phyloP scores from a whole-genome alignment of 2,329 filamentous ascomycete species.

The Sporothrix inflata region DNA sequence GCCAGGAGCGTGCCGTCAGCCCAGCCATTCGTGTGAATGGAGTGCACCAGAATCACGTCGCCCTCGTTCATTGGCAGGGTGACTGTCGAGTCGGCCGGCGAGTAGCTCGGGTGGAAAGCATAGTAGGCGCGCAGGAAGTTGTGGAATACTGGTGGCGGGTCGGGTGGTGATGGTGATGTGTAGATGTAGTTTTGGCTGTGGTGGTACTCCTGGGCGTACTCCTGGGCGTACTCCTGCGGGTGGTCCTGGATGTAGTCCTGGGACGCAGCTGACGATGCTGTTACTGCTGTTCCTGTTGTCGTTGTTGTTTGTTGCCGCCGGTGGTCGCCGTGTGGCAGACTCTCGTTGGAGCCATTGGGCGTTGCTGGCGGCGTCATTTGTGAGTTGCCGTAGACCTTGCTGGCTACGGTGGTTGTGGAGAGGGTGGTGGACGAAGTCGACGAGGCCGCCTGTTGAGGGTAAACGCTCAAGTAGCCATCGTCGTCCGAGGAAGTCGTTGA shows the following conservation, averaged over 20 bases:
- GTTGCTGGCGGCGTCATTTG: slow-evolving; percentile 80
- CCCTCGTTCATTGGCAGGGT: slow-evolving; percentile 87
- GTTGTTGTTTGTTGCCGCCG: slow-evolving; percentile 29
- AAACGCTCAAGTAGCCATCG: slow-evolving; percentile 45
- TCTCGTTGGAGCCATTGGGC: slow-evolving; percentile 69
- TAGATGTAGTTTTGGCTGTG: slow-evolving; percentile 27
- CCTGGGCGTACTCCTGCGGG: slow-evolving; percentile 19
- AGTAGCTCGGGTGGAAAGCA: slow-evolving; percentile 79
- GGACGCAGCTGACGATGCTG: background rate
- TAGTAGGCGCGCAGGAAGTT: slow-evolving; percentile 96
- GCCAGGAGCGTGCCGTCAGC: slow-evolving; percentile 89
- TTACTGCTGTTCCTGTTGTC: background rate
- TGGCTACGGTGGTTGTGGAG: slow-evolving; percentile 33
- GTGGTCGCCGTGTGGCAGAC: slow-evolving; percentile 50
- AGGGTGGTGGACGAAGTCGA: slow-evolving; percentile 59
- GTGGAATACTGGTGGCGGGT: slow-evolving; percentile 73
- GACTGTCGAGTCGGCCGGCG: slow-evolving; percentile 80
- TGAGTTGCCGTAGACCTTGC: slow-evolving; percentile 52
- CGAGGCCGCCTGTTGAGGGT: slow-evolving; percentile 66
- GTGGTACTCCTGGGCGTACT: slow-evolving; percentile 20
- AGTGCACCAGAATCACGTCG: slow-evolving; percentile 91
- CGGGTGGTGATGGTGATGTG: slow-evolving; percentile 48
- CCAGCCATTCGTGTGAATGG: slow-evolving; percentile 97
- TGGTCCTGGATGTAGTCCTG: slow-evolving; percentile 22
- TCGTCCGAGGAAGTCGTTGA: slow-evolving; percentile 37